Conservation (phyloP, 495 filamentous ascomycete genomes). For the Hyaloscypha variabilis region DNA sequence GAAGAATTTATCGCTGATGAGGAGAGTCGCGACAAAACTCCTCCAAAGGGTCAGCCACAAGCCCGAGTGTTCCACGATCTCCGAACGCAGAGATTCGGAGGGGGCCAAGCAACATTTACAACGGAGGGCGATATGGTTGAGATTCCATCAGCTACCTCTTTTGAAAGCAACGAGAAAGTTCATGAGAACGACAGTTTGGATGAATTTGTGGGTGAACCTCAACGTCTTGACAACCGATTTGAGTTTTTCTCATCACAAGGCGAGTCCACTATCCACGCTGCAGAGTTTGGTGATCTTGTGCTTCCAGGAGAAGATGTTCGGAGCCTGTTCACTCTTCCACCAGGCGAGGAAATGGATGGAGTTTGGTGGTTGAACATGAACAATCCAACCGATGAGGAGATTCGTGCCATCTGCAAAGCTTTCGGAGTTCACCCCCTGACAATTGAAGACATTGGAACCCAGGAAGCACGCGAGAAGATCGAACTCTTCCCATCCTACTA, state of each 20-base stretch:
- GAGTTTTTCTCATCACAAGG: slow-evolving; percentile 95
- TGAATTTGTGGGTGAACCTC: slow-evolving; percentile 27
- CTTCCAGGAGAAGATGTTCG: slow-evolving; percentile 86
- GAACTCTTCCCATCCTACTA: slow-evolving; percentile 98
- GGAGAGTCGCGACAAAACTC: slow-evolving; percentile 34
- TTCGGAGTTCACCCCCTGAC: slow-evolving; percentile 94
- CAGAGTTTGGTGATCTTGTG: slow-evolving; percentile 83
- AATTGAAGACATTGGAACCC: slow-evolving; percentile 89
- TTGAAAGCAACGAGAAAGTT: slow-evolving; percentile 39
- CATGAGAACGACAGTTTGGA: slow-evolving; percentile 26
- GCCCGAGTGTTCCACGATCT: slow-evolving; percentile 66
- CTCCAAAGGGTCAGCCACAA: slow-evolving; percentile 35
- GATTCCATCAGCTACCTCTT: slow-evolving; percentile 42
- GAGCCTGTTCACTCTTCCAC: slow-evolving; percentile 78
- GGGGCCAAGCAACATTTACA: slow-evolving; percentile 37
- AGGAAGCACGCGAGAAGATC: slow-evolving; percentile 96
- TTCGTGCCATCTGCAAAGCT: slow-evolving; percentile 83
- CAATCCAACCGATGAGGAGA: slow-evolving; percentile 86
- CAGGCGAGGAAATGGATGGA: slow-evolving; percentile 63
- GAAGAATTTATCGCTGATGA: slow-evolving; percentile 79
- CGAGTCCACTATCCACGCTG: slow-evolving; percentile 87
- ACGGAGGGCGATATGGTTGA: slow-evolving; percentile 52
- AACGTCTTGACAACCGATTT: slow-evolving; percentile 64
- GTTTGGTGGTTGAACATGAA: slow-evolving; percentile 97
- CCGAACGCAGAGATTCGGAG: slow-evolving; percentile 13